Base-by-base conservation (phyloP, 305 asterid species). In the Fraxinus baroniana region DNA sequence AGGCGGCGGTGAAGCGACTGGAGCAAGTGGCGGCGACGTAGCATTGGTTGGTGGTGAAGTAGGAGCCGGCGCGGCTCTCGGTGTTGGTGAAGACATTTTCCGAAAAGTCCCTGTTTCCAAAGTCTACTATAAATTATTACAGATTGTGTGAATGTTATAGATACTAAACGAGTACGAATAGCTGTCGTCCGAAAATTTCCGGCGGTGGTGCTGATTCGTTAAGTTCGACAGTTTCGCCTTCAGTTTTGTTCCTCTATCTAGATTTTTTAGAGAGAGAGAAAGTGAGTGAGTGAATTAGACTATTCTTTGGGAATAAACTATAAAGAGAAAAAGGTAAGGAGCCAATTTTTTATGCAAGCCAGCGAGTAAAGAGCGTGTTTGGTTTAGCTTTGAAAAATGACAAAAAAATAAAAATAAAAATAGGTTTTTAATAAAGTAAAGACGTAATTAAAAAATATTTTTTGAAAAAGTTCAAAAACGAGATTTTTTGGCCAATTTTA, bases 11-110 rank as follows among this genome's bases (percentile, higher is more conserved):
- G 93, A 30, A 0, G 22, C 75, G 1, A 89, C 13, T 4, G 87
- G 82, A 17, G 92, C 60, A 5, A 93, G 90, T 0, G 97, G 93
- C 1, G 95, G 90, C 0, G 97, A 37, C 3, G 93, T 80, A 32
- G 85, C 20, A 87, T 88, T 89, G 3, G 87, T 7, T 2, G 93
- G 83, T 10, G 90, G 83, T 4, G 89, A 46, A 1, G 85, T 64
- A 30, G 92, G 97, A 71, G 92, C 83, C 0, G 95, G 97, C 7
- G 98, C 74, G 26, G 88, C 79, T 66, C 68, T 86, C 83, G 88
- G 89, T 75, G 91, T 9, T 20, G 88, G 88, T 2, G 89, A 68
- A 0, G 89, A 86, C 91, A 88, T 87, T 62, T 72, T 68, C n/a
- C 18, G 36, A 10, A 1, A 2, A 57, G 36, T 26, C 18, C 74